A percentile compares a stretch with the other conserved stretches of the same genome.
Conservation (phyloP, 345 rosid species). For the Eucalyptus cloeziana region DNA sequence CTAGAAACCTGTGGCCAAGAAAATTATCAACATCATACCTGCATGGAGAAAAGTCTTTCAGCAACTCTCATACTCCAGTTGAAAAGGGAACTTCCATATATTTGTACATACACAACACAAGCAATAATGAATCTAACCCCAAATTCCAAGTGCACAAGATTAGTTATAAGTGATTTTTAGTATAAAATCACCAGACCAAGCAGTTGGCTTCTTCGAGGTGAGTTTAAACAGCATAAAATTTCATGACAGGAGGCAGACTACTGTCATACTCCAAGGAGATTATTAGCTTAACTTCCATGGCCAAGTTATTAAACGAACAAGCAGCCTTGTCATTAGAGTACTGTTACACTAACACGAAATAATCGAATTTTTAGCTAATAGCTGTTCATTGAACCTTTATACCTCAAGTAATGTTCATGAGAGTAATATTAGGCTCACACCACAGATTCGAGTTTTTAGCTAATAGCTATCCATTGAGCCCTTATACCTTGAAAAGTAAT, state of each 20-base stretch:
- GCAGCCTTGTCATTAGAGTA: neutral
- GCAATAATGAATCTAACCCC: neutral
- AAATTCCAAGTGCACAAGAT: neutral
- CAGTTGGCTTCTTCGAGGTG: neutral
- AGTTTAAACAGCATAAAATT: neutral
- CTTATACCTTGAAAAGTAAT: neutral
- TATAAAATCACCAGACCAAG: neutral
- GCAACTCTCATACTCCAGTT: neutral
- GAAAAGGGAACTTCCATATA: neutral
- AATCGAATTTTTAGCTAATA: neutral
- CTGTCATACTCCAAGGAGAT: neutral
- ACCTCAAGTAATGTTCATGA: neutral
- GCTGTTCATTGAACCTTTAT: neutral
- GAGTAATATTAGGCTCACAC: neutral
- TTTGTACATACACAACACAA: neutral
- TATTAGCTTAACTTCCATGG: neutral
- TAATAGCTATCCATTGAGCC: neutral
- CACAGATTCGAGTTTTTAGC: neutral
- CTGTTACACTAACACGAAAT: neutral
- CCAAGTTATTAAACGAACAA: neutral
- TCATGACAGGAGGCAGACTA: neutral
- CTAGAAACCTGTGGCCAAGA: constrained; percentile 29
- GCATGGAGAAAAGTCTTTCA: neutral
- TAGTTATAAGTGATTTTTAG: neutral
- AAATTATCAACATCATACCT: constrained; percentile 63